Evolutionary conservation across 2,329 filamentous ascomycete genomes (phyloP), one percentile per base, ranked within the genome.

Genomic region (Cladosporium colombiae): DNA sequence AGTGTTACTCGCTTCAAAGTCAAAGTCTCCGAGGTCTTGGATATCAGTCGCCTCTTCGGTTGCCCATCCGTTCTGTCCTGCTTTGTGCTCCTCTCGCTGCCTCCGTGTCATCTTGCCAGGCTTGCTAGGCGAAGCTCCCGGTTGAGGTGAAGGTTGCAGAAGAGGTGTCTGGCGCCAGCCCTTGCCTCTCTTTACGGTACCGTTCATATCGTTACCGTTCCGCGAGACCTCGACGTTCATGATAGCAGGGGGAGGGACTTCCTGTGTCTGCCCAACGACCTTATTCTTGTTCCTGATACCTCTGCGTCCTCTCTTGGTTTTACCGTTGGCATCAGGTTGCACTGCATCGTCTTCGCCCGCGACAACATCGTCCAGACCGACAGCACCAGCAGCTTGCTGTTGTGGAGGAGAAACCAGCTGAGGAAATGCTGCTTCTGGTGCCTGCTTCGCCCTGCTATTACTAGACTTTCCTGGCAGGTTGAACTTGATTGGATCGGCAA

Each of bases 31-130:
- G 83, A 95, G 86, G 75, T 96, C 94, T 78, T 94, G 91, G 25
- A 95, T 91, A 75, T 98, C 95, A 0, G 92, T 97, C 25, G 94
- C 93, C 74, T 98, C 94, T 75, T 97, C 95, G 0, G 94, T 97
- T 4, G 92, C 93, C 93, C 94, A 98, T 3, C 92, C 94, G 75
- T 92, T 96, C 52, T 92, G 79, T 44, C 69, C 66, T 63, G 84
- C 81, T 65, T 86, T 84, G 10, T 70, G 79, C 78, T 70, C 78
- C 74, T 78, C 78, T 65, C 80, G 81, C 69, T 83, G 82, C 31
- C 81, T 81, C 64, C 81, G 81, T 33, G 74, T 76, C 71, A 80
- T 80, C 65, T 76, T 78, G 62, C 76, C 78, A 4, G 27, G 31
- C 65, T 72, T 73, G 23, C 65, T 67, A 16, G 71, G 67, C 50